Evolutionary conservation across 176 grass and related monocot genomes (phyloP).

Genomic region (Triticum turgidum): DNA sequence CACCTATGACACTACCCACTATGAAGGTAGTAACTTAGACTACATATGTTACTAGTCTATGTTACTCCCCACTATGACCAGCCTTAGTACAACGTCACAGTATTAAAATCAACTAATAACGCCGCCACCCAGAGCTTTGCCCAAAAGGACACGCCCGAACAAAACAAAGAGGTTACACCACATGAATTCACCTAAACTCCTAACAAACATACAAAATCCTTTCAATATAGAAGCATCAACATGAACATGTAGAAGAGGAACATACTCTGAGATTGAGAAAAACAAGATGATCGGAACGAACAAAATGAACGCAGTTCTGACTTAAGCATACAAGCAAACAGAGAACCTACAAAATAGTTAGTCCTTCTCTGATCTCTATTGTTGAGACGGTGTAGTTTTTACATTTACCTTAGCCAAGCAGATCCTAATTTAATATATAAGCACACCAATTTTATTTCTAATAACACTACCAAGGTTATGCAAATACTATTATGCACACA

Average conservation of each 20-base stretch:
- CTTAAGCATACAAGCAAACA: background rate
- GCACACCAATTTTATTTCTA: constrained; percentile 9
- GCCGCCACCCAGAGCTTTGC: background rate
- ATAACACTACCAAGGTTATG: background rate
- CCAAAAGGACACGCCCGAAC: background rate
- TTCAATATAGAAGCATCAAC: no score
- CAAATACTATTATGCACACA: constrained; percentile 18
- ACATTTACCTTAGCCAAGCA: background rate
- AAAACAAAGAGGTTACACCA: background rate
- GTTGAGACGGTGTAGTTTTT: background rate
- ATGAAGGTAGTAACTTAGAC: no score
- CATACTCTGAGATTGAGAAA: background rate
- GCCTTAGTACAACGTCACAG: background rate
- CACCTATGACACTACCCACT: no score
- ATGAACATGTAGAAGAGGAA: no score
- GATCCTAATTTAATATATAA: background rate
- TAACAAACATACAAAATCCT: constrained; percentile 4
- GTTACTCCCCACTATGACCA: no score
- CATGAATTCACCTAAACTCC: background rate
- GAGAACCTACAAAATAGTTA: background rate
- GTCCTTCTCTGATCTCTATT: background rate
- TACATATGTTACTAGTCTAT: no score
- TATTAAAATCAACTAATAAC: constrained; percentile 2
- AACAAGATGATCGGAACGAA: background rate
- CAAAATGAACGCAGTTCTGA: background rate